phyloP scores from a whole-genome alignment of 1,284 basidiomycete genomes.

The Apiotrichum montevideense region DNA sequence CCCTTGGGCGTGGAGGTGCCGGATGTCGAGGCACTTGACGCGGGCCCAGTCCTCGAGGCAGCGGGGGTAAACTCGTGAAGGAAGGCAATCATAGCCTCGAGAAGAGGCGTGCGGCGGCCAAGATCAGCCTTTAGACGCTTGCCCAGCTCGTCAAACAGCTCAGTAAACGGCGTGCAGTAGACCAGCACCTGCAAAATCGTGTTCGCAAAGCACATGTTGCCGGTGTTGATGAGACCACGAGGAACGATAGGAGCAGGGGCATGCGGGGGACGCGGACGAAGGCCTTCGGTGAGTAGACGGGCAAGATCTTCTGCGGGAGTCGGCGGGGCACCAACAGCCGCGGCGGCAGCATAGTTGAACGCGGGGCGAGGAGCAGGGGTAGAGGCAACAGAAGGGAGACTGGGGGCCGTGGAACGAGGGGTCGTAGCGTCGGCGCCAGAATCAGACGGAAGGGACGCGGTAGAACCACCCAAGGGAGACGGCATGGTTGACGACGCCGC shows the following conservation, averaged over 20 bases:
- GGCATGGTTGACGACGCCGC: constrained; percentile 25
- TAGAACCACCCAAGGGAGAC: constrained; percentile 21
- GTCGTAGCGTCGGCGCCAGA: constrained; percentile 22
- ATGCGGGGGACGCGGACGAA: constrained; percentile 10
- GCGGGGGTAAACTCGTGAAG: constrained; percentile 62
- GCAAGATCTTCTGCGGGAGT: constrained; percentile 56
- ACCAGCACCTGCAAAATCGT: constrained; percentile 84
- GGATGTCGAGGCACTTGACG: constrained; percentile 1
- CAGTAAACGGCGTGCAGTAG: constrained; percentile 80
- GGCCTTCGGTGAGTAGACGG: constrained; percentile 54
- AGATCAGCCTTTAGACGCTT: constrained; percentile 52
- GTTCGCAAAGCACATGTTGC: constrained; percentile 98
- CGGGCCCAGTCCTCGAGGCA: background rate
- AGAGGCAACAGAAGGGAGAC: constrained; percentile 54
- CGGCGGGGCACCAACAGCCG: constrained; percentile 47
- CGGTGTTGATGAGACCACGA: constrained; percentile 88
- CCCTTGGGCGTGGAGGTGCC: constrained; percentile 25
- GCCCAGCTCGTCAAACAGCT: constrained; percentile 68
- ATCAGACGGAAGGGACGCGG: constrained; percentile 19
- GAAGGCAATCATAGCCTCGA: constrained; percentile 77
- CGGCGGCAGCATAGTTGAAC: constrained; percentile 42
- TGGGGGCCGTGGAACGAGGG: constrained; percentile 50
- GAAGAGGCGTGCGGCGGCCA: constrained; percentile 60
- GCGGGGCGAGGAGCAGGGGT: constrained; percentile 23
- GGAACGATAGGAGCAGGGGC: constrained; percentile 44